Evolutionary conservation across 1,139 yeast species (phyloP), one percentile per base, ranked within the genome.

Genomic region (Wickerhamiella pararugosa): DNA sequence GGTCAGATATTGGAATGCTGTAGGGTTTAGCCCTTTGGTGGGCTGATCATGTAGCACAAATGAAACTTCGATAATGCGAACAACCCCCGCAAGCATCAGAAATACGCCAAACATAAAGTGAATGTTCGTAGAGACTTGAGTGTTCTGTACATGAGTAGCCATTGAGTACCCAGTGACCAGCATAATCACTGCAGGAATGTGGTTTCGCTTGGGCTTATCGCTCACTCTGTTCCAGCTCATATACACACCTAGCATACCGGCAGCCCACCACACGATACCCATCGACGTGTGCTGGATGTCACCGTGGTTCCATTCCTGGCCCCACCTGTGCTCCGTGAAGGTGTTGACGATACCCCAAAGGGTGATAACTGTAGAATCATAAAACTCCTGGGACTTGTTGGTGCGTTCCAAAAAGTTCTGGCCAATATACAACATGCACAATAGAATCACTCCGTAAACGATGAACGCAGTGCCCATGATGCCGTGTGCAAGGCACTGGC

Each of bases 231-330:
- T 70, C 53, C 79, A 63, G 1, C 94, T 72, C 41, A 86, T 63
- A 60, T 72, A 80, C 52, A 87, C 67, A 0, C 97, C 97, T 25
- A 84, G 62, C 50, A 84, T 64, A 2, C 96, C 97, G 40, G 94
- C 93, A 44, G 84, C 75, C 92, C 95, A 86, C 94, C 96, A 87
- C 34, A 87, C 70, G 45, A 87, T 80, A 2, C 97, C 97, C 94
- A 87, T 84, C 27, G 93, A 74, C 0, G 97, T 84, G 60, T 86
- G 96, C 62, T 86, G 95, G 58, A 79, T 83, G 42, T 63, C 67
- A 29, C 94, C 92, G 67, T 82, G 92, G 40, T 72, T 69, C 97
- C 97, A 87, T 7, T 28, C 39, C 56, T 83, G 90, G 31, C 94
- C 94, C 96, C 96, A 86, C 49, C 96, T 66, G 59, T 87, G 97